These are phyloP conservation scores for Dispira parvispora DNA, from an alignment of 192 early-diverging fungal genomes.

Conservation along the genomic window DNA sequence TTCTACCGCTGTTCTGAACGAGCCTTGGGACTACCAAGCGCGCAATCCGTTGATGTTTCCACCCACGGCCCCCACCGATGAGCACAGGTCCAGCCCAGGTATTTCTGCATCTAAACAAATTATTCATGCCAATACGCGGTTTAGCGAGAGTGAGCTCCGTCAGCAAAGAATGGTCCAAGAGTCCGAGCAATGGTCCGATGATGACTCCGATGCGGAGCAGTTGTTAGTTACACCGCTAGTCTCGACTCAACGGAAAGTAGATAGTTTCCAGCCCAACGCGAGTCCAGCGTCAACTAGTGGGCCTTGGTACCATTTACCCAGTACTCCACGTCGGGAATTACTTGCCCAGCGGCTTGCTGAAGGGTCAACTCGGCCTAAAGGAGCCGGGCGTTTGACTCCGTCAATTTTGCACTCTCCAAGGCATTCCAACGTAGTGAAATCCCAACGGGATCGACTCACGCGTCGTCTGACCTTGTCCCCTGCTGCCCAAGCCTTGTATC, in stretches of 20 bases:
- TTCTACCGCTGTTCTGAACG: too few species aligned
- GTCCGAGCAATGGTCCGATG: too few species aligned
- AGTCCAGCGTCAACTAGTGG: neutral
- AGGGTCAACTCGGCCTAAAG: neutral
- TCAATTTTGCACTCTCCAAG: too few species aligned
- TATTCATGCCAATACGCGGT: conserved; percentile 10
- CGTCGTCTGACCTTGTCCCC: conserved; percentile 5
- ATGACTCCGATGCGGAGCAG: neutral
- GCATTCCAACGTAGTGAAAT: too few species aligned
- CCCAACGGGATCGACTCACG: neutral
- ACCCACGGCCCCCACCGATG: neutral
- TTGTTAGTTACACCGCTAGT: neutral
- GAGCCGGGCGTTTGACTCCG: too few species aligned
- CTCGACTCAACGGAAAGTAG: neutral
- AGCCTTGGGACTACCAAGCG: neutral
- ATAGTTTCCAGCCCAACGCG: neutral
- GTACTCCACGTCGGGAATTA: neutral
- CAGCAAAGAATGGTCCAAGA: neutral
- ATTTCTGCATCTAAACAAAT: neutral
- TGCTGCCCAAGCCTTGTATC: neutral
- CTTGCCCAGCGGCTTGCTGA: conserved; percentile 3
- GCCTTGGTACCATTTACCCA: neutral
- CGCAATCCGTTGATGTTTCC: conserved; percentile 2
- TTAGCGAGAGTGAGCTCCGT: neutral
- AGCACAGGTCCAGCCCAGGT: neutral